Percentiles rank a stretch among this genome's conserved stretches.
These are phyloP conservation scores for Salix koriyanagi DNA, from an alignment of 345 rosid species.

Conservation along the genomic window DNA sequence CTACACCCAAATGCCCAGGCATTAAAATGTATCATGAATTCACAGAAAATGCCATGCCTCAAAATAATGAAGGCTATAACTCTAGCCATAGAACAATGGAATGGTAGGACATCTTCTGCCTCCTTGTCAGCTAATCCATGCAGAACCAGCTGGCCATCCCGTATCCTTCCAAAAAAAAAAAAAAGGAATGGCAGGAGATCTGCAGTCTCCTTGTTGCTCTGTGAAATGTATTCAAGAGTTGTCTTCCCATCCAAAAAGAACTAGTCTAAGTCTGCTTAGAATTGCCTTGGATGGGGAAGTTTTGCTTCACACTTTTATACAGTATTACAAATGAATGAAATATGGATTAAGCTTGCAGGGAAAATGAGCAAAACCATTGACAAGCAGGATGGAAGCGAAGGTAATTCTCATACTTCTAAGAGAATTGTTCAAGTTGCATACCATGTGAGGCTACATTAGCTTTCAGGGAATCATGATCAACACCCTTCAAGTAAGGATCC, in stretches of 20 bases:
- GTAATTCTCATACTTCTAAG: neutral
- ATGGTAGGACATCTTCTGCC: neutral
- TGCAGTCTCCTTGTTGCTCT: neutral
- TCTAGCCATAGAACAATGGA: neutral
- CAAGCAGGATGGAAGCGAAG: neutral
- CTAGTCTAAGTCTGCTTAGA: neutral
- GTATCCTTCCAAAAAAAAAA: neutral
- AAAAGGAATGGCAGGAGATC: too few relatives aligned
- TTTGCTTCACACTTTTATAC: neutral
- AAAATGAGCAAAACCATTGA: neutral
- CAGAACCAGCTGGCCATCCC: neutral
- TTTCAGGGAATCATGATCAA: conserved; percentile 51
- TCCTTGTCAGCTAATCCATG: neutral
- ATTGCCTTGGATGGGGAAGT: neutral
- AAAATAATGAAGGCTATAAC: neutral
- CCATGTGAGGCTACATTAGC: conserved; percentile 51
- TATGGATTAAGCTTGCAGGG: neutral
- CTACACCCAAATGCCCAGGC: neutral
- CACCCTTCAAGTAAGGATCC: conserved; percentile 59
- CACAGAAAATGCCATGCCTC: neutral
- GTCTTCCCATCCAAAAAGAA: neutral
- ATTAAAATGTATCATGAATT: neutral
- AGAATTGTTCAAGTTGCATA: conserved; percentile 18
- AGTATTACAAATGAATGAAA: neutral
- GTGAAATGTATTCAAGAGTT: neutral